A percentile compares a stretch with the other conserved stretches of the same genome.
These are phyloP conservation scores for Solanum hybrid DNA, from an alignment of 305 asterid species.

Conservation along the genomic window DNA sequence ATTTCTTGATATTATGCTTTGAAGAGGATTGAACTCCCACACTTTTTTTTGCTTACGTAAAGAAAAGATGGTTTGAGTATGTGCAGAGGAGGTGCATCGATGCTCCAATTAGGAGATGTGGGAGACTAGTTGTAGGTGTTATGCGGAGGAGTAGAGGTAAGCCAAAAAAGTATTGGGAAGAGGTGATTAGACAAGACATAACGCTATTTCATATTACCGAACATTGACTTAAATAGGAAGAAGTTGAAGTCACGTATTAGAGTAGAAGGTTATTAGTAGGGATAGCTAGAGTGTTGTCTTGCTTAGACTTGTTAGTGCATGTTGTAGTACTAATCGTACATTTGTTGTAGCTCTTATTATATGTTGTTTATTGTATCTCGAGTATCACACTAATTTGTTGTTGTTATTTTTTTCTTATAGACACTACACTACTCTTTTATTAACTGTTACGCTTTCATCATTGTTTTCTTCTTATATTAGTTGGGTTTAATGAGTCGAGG, in stretches of 20 bases:
- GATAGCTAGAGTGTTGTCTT: too few species aligned
- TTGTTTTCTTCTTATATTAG: background rate
- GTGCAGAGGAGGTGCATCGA: background rate
- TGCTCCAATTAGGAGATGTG: background rate
- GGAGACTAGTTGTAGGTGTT: rapidly evolving
- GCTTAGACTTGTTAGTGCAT: background rate
- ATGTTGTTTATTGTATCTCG: background rate
- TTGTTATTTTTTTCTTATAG: background rate
- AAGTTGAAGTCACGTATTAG: background rate
- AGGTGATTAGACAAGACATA: background rate
- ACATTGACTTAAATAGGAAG: background rate
- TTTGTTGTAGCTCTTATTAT: background rate
- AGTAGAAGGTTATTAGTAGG: background rate
- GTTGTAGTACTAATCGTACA: background rate
- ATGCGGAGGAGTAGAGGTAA: background rate
- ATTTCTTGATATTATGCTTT: background rate
- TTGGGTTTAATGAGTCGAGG: background rate
- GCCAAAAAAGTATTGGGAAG: too few species aligned
- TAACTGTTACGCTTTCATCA: background rate
- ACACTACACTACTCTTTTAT: background rate
- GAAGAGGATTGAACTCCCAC: background rate
- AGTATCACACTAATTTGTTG: background rate
- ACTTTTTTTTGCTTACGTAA: background rate
- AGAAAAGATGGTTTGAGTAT: background rate
- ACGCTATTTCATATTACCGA: rapidly evolving